Percentiles rank a stretch among this genome's conserved stretches.
These are phyloP conservation scores for Synchytrium microbalum DNA, from an alignment of 371 early-diverging fungal genomes.

Conservation along the genomic window DNA sequence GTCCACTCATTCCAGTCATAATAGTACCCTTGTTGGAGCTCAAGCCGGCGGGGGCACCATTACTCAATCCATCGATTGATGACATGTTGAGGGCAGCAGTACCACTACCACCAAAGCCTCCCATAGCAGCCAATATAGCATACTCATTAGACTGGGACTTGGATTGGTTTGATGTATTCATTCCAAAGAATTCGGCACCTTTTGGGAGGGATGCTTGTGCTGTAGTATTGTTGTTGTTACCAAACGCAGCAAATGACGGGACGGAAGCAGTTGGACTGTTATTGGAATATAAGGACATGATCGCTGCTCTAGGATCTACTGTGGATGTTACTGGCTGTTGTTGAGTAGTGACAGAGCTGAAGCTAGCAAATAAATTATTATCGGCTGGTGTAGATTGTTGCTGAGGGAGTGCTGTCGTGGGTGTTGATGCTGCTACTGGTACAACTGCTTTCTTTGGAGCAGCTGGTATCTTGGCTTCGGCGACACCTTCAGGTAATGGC, in stretches of 20 bases:
- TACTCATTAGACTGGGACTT: too few species aligned
- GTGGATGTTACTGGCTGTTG: neutral
- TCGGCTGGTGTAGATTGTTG: neutral
- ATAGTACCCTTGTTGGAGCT: too few species aligned
- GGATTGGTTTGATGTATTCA: too few species aligned
- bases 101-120: too few species aligned
- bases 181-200: neutral
- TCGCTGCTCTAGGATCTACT: neutral
- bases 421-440: neutral
- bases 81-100: too few species aligned
- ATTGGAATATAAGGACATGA: neutral
- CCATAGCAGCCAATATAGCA: too few species aligned
- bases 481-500: constrained; percentile 15
- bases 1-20: too few species aligned
- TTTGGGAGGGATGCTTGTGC: too few species aligned
- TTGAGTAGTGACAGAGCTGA: neutral
- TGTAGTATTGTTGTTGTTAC: neutral
- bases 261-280: neutral
- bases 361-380: neutral
- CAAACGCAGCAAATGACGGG: neutral
- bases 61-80: too few species aligned
- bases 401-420: neutral
- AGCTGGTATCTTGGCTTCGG: constrained; percentile 20
- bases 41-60: too few species aligned
- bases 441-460: neutral